Base-by-base conservation (phyloP, 768 basidiomycete species). In the Pholiota microspora region DNA sequence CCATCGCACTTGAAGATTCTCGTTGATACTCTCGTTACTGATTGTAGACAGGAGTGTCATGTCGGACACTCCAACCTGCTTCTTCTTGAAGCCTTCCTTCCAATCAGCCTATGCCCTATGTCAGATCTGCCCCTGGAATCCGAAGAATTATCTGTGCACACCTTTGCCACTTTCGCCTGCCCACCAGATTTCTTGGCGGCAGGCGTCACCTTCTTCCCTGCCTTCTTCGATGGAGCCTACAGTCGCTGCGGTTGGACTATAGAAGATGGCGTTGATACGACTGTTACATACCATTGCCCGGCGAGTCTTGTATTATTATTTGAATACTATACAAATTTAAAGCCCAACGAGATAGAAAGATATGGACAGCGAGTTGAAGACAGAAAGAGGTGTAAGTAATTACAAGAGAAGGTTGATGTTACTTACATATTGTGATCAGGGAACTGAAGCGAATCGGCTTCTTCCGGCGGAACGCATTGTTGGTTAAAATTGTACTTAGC, bases 21-120 rank as follows among this genome's bases (percentile, higher is more conserved):
- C 94, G 70, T 99, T 98, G 82, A 99, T 86, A 61, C 86, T 88
- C 65, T 98, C 96, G 70, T 99, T 97, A 70, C 91, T 94, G 78
- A 98, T 98, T 47, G 92, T 96, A 21, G 92, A 90, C 54, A 99
- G 76, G 57, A 99, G 76, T 7, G 97, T 99, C 97, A 99, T 99
- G 79, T 99, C 97, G 38, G 92, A 86, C 54, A 99, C 96, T 52
- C 97, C 97, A 58, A 95, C 88, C 72, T 92, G 89, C 75, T 98
- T 98, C 86, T 98, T 99, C 87, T 97, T 97, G 81, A 99, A 99
- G 4, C 95, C 94, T 67, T 98, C 96, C 73, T 96, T 96, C 96
- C 96, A 99, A 69, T 98, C 96, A 46, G 96, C 96, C 95, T 98
- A 59, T 51, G 21, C 35, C 51, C n/a, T 13, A 53, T 49, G 44